Conservation (phyloP, 2,329 filamentous ascomycete species). For the Triangularia setosa region DNA sequence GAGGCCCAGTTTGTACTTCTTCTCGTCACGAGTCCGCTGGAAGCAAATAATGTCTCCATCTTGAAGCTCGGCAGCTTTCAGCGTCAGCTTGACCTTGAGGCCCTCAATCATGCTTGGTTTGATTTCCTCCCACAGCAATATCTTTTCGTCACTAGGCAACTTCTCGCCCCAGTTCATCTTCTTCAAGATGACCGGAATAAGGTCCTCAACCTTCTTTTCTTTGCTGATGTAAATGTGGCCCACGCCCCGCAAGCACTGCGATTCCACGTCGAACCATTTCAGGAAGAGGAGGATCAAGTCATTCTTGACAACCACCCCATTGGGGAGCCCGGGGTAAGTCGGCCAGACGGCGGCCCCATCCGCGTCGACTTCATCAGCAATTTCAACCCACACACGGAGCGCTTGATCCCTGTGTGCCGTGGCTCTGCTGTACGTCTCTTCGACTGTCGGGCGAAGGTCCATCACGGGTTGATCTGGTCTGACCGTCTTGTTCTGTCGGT, state of each 20-base stretch:
- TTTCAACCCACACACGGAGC: conserved; percentile 85
- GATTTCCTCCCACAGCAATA: conserved; percentile 90
- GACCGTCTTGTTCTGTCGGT: conserved; percentile 94
- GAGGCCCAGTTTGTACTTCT: conserved; percentile 40
- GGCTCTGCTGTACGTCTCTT: conserved; percentile 58
- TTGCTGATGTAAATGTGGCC: conserved; percentile 84
- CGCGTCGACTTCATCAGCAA: conserved; percentile 59
- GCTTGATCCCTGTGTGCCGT: conserved; percentile 62
- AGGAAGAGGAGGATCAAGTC: conserved; percentile 79
- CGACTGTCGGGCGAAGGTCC: conserved; percentile 71
- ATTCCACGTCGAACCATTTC: conserved; percentile 81
- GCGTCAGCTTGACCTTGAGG: conserved; percentile 84
- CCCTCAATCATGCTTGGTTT: conserved; percentile 96
- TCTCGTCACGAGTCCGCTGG: conserved; percentile 55
- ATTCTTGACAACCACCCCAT: conserved; percentile 54
- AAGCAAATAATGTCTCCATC: conserved; percentile 97
- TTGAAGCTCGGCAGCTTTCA: conserved; percentile 89
- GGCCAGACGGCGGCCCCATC: conserved; percentile 73
- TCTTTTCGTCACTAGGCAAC: conserved; percentile 57
- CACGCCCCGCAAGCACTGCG: conserved; percentile 70
- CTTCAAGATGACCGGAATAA: conserved; percentile 71
- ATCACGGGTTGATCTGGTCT: conserved; percentile 83
- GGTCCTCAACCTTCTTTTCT: conserved; percentile 81
- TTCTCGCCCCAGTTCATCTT: conserved; percentile 84
- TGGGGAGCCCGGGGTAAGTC: conserved; percentile 55